Evolutionary conservation across 768 basidiomycete species (phyloP), one percentile per base, ranked within the genome.

Genomic region (Lentinula raphanica): DNA sequence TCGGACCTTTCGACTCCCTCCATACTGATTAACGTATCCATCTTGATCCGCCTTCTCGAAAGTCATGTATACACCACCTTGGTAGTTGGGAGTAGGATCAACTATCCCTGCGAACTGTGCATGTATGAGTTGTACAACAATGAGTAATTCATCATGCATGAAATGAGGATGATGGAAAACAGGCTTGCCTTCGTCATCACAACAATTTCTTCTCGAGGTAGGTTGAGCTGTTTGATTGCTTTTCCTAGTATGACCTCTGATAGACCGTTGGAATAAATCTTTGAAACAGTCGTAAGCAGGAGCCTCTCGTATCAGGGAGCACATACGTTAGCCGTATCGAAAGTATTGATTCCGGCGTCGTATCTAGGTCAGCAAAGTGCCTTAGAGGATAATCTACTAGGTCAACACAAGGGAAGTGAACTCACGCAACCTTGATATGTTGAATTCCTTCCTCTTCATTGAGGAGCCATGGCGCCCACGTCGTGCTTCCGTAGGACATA

Each of bases 151-250:
- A n/a, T n/a, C n/a, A n/a, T n/a, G n/a, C n/a, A n/a, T n/a, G n/a
- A n/a, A n/a, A n/a, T n/a, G n/a, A n/a, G n/a, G n/a, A n/a, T n/a
- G n/a, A n/a, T n/a, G n/a, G n/a, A n/a, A n/a, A n/a, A n/a, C n/a
- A n/a, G n/a, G n/a, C 29, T 19, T 40, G 76, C 74, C 69, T 84
- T 84, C 56, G 84, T 83, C 68, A 84, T 73, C 27, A 85, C 74
- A 39, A 85, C 82, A 32, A 83, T 72, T 56, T 77, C 73, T 15
- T 80, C 79, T 2, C 83, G 74, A 13, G 80, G 80, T 15, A 79
- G 67, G 35, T 75, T 59, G 56, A 75, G 69, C 62, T 72, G 63
- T 62, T 77, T 78, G 64, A 84, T 73, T 13, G 74, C 79, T 59
- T 78, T 75, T 21, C 81, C 81, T 39, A 82, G 68, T 59, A 82